These are phyloP conservation scores for Daldinia bambusicola DNA, from an alignment of 495 filamentous ascomycete species.

Conservation along the genomic window DNA sequence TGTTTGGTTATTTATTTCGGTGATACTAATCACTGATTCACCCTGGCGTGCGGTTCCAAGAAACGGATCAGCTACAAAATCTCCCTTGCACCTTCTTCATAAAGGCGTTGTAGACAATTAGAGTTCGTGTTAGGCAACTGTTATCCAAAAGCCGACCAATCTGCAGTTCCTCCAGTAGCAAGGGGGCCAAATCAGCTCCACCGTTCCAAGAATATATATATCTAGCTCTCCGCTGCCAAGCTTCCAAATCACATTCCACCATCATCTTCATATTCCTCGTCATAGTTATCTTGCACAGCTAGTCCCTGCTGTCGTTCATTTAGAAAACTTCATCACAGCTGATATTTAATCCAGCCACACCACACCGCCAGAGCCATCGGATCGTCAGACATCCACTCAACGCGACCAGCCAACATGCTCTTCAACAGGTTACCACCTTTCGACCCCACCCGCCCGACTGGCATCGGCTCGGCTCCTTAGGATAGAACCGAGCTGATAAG, in stretches of 20 bases:
- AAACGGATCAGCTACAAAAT: background rate
- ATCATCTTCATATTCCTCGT: background rate
- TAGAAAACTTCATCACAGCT: background rate
- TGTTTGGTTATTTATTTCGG: background rate
- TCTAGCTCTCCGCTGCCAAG: background rate
- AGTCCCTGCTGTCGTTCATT: background rate
- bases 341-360: background rate
- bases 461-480: slow-evolving; percentile 20
- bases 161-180: background rate
- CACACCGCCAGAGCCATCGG: background rate
- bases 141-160: background rate
- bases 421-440: background rate
- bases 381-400: background rate
- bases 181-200: background rate
- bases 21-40: background rate
- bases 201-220: background rate
- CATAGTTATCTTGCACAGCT: background rate
- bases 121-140: background rate
- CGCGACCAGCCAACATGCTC: slow-evolving; percentile 3
- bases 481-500: slow-evolving; percentile 1
- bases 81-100: background rate
- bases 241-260: background rate
- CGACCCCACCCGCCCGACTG: background rate
- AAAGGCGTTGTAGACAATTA: background rate
- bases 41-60: background rate